Base-by-base conservation (phyloP, 2,329 filamentous ascomycete species). In the Botrytis elliptica region DNA sequence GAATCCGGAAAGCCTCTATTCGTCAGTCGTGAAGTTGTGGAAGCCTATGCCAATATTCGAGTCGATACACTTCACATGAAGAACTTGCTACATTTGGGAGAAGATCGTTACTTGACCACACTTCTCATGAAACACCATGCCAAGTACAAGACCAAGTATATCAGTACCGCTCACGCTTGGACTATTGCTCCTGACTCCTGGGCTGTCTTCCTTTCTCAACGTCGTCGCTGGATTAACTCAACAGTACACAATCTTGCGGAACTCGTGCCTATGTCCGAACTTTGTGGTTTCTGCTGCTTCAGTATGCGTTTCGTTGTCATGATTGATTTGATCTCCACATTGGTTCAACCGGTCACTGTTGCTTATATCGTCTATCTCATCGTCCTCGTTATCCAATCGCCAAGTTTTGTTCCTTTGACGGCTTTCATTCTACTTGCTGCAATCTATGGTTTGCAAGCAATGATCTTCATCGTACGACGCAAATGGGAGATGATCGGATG, bases 401-500 rank as follows among this genome's bases (percentile, higher is more conserved):
- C 89, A 0, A 87, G 85, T 3, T 85, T 91, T 9, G 86, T 98
- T 10, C 95, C 95, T 0, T 84, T 95, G 73, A 97, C 93, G 0
- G 91, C 96, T 0, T 97, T 99, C 82, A 89, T 99, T 81, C 86
- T 99, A 67, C 88, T 99, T 16, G 96, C 89, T 79, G 95, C 93
- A n/a, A 96, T 99, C 79, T 99, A 98, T 82, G 96, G 96, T 89
- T 85, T 99, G 22, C 96, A 99, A 81, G 95, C 93, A 62, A 91
- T 98, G 81, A 98, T 99, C 82, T 99, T 99, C 86, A 97, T 98
- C 79, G 81, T 98, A 73, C 92, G 94, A 74, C 92, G 95, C 80
- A 98, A 98, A 85, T 99, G 96, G 96, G 95, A 99, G 83, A 98
- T 98, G 95, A 92, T 99, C 78, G 96, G 95, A 52, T 99, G 96